Percentiles rank a stretch among this genome's conserved stretches.
phyloP scores from a whole-genome alignment of 2,329 filamentous ascomycete genomes.

The Fusarium sacchari region DNA sequence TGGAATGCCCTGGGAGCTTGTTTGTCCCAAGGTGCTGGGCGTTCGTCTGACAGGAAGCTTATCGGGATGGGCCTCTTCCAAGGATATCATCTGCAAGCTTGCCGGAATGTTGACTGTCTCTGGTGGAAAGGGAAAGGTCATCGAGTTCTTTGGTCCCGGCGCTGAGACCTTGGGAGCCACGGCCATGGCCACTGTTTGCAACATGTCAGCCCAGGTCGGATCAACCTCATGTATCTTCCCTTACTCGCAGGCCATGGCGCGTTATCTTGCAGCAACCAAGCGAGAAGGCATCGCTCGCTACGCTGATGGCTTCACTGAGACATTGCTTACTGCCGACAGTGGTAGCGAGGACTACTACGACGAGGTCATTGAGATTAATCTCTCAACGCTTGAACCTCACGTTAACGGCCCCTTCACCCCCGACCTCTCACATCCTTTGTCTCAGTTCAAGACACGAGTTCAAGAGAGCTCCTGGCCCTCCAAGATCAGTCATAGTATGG shows the following conservation, averaged over 20 bases:
- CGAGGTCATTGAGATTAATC: conserved; percentile 49
- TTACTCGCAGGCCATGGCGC: conserved; percentile 46
- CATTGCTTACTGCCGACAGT: not conserved
- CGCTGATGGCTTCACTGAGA: not conserved
- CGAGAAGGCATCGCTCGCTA: conserved; percentile 36
- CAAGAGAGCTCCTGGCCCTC: conserved; percentile 91
- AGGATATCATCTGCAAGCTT: conserved; percentile 51
- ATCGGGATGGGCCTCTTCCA: not conserved
- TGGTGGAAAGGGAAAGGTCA: conserved; percentile 49
- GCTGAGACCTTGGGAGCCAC: conserved; percentile 47
- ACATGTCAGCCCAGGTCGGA: conserved; percentile 52
- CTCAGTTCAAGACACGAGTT: conserved; percentile 93
- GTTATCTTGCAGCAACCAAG: conserved; percentile 47
- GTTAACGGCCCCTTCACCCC: conserved; percentile 99
- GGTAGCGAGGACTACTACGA: conserved; percentile 47
- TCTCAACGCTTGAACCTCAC: conserved; percentile 89
- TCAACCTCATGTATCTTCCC: conserved; percentile 52
- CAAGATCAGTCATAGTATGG: conserved; percentile 94
- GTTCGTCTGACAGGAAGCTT: conserved; percentile 81
- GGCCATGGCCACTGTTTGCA: conserved; percentile 51
- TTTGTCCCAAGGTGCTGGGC: conserved; percentile 92
- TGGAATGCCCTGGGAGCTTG: conserved; percentile 49
- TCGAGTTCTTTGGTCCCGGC: conserved; percentile 51
- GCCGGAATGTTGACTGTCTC: conserved; percentile 48
- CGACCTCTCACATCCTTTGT: conserved; percentile 95